Conservation (phyloP, 192 early-diverging fungal species). For the Coemansia furcata region DNA sequence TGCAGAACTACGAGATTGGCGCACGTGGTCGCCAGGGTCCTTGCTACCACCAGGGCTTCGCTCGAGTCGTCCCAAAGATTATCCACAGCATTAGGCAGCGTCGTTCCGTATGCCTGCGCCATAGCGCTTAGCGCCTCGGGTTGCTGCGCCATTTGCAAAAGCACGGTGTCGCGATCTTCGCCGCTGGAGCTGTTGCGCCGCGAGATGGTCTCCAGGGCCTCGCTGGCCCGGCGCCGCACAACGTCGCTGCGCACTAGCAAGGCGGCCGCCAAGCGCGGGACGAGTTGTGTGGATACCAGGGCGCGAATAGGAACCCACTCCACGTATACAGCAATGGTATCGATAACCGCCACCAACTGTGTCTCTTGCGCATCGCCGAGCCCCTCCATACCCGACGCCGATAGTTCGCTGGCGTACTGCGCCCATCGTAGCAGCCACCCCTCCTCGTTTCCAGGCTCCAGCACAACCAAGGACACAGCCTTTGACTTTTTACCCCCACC, state of each 20-base stretch:
- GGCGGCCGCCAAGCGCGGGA: constrained; percentile 14
- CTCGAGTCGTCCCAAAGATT: constrained; percentile 18
- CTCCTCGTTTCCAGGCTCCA: constrained; percentile 41
- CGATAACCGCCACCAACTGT: constrained; percentile 1
- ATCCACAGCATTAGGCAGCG: constrained; percentile 5
- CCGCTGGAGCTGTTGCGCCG: constrained; percentile 15
- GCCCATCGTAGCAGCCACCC: constrained; percentile 43
- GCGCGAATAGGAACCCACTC: constrained; percentile 46
- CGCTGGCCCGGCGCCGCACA: constrained; percentile 17
- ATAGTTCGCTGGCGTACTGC: constrained; percentile 4
- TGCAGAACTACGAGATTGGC: constrained; percentile 27
- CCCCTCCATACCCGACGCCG: background rate
- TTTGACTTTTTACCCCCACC: constrained; percentile 6
- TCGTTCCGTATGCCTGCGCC: constrained; percentile 17
- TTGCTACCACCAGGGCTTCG: constrained; percentile 28
- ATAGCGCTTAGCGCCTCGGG: constrained; percentile 8
- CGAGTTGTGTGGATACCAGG: constrained; percentile 15
- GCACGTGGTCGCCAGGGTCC: constrained; percentile 6
- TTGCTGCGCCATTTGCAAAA: constrained; percentile 31
- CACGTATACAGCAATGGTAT: constrained; percentile 25
- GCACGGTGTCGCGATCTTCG: constrained; percentile 36
- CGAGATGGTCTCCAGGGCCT: constrained; percentile 30
- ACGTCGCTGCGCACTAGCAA: constrained; percentile 18
- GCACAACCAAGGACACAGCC: constrained; percentile 14
- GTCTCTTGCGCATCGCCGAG: constrained; percentile 9